phyloP scores from a whole-genome alignment of 441 rosid species.

The Raphanus hybrid region DNA sequence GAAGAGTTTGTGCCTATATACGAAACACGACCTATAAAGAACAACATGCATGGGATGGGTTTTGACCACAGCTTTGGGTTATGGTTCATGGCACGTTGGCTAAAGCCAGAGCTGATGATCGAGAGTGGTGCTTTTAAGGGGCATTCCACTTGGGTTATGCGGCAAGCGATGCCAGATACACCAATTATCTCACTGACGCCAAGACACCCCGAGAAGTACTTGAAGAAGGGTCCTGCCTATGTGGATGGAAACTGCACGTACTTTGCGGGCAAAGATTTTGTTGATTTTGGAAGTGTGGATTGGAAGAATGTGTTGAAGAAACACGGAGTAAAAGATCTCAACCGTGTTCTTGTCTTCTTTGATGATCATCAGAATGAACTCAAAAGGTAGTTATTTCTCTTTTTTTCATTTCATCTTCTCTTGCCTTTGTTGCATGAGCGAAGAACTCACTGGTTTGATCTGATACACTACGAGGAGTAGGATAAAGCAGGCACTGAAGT shows the following conservation, averaged over 20 bases:
- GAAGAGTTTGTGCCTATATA: conserved; percentile 94
- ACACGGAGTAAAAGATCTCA: conserved; percentile 67
- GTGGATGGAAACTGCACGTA: conserved; percentile 95
- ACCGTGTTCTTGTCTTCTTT: conserved; percentile 78
- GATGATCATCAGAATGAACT: conserved; percentile 98
- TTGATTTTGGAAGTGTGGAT: conserved; percentile 93
- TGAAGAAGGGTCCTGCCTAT: conserved; percentile 92
- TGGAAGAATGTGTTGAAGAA: conserved; percentile 77
- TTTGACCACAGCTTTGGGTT: conserved; percentile 99
- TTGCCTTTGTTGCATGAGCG: background rate
- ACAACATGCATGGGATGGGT: conserved; percentile 98
- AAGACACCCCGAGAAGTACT: conserved; percentile 92
- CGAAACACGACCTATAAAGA: conserved; percentile 87
- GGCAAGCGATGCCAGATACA: conserved; percentile 92
- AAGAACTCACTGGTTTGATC: conserved; percentile 18
- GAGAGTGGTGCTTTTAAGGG: conserved; percentile 99
- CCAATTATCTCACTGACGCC: conserved; percentile 85
- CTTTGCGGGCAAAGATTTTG: conserved; percentile 96
- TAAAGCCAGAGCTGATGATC: conserved; percentile 91
- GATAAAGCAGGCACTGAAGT: conserved; percentile 80
- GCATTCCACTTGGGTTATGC: conserved; percentile 97
- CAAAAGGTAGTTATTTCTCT: conserved; percentile 62
- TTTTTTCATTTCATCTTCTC: conserved; percentile 7
- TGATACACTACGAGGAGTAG: conserved; percentile 49
- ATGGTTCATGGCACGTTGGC: conserved; percentile 91